phyloP scores from a whole-genome alignment of 108 stramenopile genomes.

The Aurantiochytrium sp. region DNA sequence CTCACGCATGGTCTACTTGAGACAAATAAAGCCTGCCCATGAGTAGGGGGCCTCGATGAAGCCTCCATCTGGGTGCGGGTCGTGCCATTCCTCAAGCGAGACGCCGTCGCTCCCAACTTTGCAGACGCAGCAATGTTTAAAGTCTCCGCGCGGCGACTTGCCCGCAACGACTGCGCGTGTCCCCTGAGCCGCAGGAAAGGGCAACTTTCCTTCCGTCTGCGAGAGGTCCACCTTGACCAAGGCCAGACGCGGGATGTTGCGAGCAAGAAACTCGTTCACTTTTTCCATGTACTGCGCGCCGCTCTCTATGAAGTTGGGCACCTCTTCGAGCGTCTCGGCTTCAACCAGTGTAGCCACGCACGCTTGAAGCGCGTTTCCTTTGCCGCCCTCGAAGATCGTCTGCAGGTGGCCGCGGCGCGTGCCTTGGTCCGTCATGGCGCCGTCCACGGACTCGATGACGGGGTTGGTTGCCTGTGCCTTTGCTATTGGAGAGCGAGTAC shows the following conservation, averaged over 20 bases:
- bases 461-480: too few species aligned
- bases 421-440: too few species aligned
- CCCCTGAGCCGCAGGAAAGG: not conserved
- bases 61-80: not conserved
- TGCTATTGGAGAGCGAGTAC: too few species aligned
- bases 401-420: not conserved
- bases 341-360: slow-evolving; percentile 3
- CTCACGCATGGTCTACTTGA: not conserved
- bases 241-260: not conserved
- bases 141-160: not conserved
- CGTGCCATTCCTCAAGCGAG: not conserved
- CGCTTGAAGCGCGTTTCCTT: not conserved
- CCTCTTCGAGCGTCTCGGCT: not conserved
- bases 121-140: not conserved
- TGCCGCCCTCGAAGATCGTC: not conserved
- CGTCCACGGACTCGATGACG: too few species aligned
- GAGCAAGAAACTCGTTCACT: not conserved
- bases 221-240: not conserved
- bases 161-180: not conserved
- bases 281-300: not conserved
- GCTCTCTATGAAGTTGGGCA: not conserved
- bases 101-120: not conserved
- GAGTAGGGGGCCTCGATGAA: not conserved
- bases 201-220: not conserved
- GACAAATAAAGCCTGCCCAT: not conserved